phyloP scores from a whole-genome alignment of 768 basidiomycete species.

The Phanerochaete sordida region DNA sequence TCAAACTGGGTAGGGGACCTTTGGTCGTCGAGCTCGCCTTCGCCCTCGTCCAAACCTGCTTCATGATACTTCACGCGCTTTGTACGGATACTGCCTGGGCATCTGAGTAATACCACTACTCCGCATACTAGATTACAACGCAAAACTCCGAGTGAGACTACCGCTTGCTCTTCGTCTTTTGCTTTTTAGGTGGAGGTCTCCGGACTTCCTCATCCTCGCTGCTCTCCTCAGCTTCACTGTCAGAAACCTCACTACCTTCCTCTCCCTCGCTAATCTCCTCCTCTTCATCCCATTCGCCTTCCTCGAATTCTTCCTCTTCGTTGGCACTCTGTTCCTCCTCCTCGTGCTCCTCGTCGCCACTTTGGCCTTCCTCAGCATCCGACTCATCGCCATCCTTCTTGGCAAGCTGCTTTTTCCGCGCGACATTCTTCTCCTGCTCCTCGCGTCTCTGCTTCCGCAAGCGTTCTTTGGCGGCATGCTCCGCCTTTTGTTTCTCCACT shows the following conservation, averaged over 20 bases:
- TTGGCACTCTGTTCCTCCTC: slow-evolving; percentile 49
- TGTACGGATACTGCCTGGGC: not conserved
- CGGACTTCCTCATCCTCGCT: slow-evolving; percentile 41
- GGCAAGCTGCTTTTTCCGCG: slow-evolving; percentile 62
- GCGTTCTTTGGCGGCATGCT: slow-evolving; percentile 75
- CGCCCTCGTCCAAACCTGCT: slow-evolving; percentile 2
- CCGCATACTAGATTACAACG: not conserved
- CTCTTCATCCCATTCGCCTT: slow-evolving; percentile 50
- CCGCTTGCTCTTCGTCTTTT: slow-evolving; percentile 46
- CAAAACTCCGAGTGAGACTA: slow-evolving; percentile 17
- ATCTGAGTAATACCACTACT: not conserved
- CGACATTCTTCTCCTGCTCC: slow-evolving; percentile 91
- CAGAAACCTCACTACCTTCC: slow-evolving; percentile 33
- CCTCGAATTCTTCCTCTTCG: slow-evolving; percentile 31
- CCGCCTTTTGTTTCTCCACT: slow-evolving; percentile 57
- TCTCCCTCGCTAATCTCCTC: slow-evolving; percentile 61
- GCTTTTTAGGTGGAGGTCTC: slow-evolving; percentile 52
- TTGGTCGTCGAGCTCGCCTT: slow-evolving; percentile 6
- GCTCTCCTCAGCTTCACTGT: slow-evolving; percentile 41
- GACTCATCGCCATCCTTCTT: slow-evolving; percentile 37
- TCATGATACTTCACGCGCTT: not conserved
- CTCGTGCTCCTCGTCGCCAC: slow-evolving; percentile 37
- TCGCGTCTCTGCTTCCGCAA: slow-evolving; percentile 74
- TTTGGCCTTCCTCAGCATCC: slow-evolving; percentile 27
- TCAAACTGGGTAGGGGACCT: slow-evolving; percentile 27